phyloP scores from a whole-genome alignment of 108 stramenopile genomes.

The Asterionellopsis glacialis region DNA sequence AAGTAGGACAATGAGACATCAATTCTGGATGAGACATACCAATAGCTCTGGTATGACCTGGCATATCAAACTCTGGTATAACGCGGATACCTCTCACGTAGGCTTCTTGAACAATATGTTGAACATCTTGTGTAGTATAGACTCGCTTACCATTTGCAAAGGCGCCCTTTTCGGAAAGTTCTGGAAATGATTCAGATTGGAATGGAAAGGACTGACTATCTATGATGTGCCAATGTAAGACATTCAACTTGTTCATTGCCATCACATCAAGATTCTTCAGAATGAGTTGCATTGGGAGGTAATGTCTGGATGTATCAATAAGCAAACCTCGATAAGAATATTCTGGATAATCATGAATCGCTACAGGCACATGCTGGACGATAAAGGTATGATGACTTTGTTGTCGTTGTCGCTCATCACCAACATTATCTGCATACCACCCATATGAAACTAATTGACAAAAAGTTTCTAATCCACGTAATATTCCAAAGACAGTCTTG shows the following conservation, averaged over 20 bases:
- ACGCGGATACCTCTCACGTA: slow-evolving; percentile 54
- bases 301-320: slow-evolving; percentile 80
- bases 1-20: slow-evolving; percentile 24
- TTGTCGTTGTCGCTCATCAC: neutral
- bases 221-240: slow-evolving; percentile 75
- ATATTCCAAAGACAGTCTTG: slow-evolving; percentile 50
- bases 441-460: slow-evolving; percentile 49
- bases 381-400: neutral
- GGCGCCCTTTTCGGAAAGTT: slow-evolving; percentile 37
- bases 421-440: slow-evolving; percentile 19
- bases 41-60: slow-evolving; percentile 55
- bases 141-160: slow-evolving; percentile 28
- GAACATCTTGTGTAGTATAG: slow-evolving; percentile 41
- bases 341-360: slow-evolving; percentile 48
- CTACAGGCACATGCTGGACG: slow-evolving; percentile 20
- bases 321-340: slow-evolving; percentile 71
- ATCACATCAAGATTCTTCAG: slow-evolving; percentile 56
- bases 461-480: slow-evolving; percentile 56
- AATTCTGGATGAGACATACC: slow-evolving; percentile 28
- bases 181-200: slow-evolving; percentile 19
- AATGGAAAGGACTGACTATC: slow-evolving; percentile 63
- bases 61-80: slow-evolving; percentile 68
- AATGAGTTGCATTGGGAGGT: slow-evolving; percentile 50
- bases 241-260: slow-evolving; percentile 68
- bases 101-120: slow-evolving; percentile 44